phyloP scores from a whole-genome alignment of 257 asterid genomes.

The Capsicum pubescens region DNA sequence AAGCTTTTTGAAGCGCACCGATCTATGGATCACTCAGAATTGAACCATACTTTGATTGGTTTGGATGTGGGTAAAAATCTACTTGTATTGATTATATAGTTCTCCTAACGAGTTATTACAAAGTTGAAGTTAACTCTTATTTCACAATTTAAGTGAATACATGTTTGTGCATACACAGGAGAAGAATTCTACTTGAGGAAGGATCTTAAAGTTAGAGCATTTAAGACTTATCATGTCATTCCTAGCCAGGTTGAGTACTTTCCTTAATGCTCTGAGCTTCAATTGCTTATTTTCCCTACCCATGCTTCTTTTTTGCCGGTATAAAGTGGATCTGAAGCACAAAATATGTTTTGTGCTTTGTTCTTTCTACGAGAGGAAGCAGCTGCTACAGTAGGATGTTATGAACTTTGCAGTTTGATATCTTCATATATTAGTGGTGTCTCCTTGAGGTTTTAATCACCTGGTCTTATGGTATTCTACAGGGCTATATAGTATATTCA shows the following conservation, averaged over 20 bases:
- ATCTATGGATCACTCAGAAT: conserved; percentile 91
- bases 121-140: neutral
- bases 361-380: neutral
- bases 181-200: conserved; percentile 77
- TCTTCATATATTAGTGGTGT: conserved; percentile 8
- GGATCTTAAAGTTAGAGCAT: conserved; percentile 89
- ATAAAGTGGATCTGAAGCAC: neutral
- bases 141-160: conserved; percentile 1
- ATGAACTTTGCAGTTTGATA: neutral
- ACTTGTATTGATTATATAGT: conserved; percentile 2
- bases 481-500: conserved; percentile 90
- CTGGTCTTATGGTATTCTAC: conserved; percentile 20
- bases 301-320: conserved; percentile 14
- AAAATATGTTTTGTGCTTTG: conserved; percentile 6
- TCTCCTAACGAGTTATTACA: neutral
- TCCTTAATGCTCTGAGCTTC: neutral
- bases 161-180: conserved; percentile 52
- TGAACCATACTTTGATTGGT: conserved; percentile 77
- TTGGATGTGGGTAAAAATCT: conserved; percentile 83
- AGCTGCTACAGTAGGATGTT: neutral
- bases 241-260: conserved; percentile 80
- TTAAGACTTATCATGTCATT: conserved; percentile 79
- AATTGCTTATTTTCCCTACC: neutral
- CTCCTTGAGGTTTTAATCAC: neutral
- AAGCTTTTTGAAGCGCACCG: conserved; percentile 95